Evolutionary conservation across 257 asterid species (phyloP).

Genomic region (Ilex aquifolium): DNA sequence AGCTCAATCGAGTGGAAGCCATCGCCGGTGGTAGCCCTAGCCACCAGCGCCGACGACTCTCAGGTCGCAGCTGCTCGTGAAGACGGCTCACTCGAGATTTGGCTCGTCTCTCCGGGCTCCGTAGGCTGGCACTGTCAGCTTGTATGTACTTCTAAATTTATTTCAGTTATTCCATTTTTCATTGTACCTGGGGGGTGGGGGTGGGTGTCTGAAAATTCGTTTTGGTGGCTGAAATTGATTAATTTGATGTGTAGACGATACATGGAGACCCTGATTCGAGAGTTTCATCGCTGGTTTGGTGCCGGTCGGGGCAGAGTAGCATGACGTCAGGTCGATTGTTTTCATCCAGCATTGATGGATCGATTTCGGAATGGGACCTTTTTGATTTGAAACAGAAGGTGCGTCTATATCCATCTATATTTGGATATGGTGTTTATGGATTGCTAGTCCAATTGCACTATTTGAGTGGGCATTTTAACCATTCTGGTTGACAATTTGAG

Average conservation of each 20-base stretch:
- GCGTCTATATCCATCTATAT: background rate
- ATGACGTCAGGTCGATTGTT: conserved; percentile 54
- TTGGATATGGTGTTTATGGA: conserved; percentile 7
- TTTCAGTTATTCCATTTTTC: too few species aligned
- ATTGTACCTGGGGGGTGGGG: too few species aligned
- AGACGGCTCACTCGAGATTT: conserved; percentile 84
- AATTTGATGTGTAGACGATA: conserved; percentile 52
- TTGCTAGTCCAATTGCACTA: conserved; percentile 1
- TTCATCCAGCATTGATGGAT: conserved; percentile 84
- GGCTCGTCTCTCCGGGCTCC: conserved; percentile 99
- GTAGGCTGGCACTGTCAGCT: conserved; percentile 99
- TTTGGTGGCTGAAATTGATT: conserved; percentile 4
- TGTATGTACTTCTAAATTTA: conserved; percentile 32
- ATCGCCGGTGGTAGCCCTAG: conserved; percentile 77
- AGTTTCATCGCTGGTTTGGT: conserved; percentile 89
- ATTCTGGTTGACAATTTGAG: too few species aligned
- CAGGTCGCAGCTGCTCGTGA: conserved; percentile 97
- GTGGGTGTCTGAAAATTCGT: too few species aligned
- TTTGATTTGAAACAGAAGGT: conserved; percentile 78
- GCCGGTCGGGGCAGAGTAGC: conserved; percentile 53
- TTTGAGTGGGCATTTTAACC: background rate
- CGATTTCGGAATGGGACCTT: conserved; percentile 89
- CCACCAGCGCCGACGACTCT: conserved; percentile 82
- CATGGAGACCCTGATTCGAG: conserved; percentile 81
- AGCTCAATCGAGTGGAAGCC: conserved; percentile 86